Percentiles rank a stretch among this genome's conserved stretches.
These are phyloP conservation scores for Coffea eugenioides DNA, from an alignment of 257 asterid genomes.

Conservation along the genomic window DNA sequence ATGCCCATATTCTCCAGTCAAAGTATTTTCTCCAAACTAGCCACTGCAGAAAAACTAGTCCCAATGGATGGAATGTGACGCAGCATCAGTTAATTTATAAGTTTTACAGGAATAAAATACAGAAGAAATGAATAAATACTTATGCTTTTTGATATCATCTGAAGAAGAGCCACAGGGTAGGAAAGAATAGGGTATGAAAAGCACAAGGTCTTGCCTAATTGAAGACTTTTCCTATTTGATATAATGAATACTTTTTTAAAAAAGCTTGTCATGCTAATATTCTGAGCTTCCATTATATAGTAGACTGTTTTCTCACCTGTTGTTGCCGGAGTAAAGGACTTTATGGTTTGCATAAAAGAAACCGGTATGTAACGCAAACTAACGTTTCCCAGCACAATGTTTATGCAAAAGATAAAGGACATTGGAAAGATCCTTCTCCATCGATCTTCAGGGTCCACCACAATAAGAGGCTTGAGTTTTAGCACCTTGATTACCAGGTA, in stretches of 20 bases:
- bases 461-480: slow-evolving; percentile 42
- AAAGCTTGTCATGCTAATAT: slow-evolving; percentile 10
- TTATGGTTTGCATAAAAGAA: slow-evolving; percentile 55
- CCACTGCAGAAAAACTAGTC: slow-evolving; percentile 50
- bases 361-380: slow-evolving; percentile 51
- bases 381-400: slow-evolving; percentile 50
- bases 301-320: slow-evolving; percentile 33
- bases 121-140: slow-evolving; percentile 1
- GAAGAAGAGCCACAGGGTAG: background rate
- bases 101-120: background rate
- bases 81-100: background rate
- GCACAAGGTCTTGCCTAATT: slow-evolving; percentile 1
- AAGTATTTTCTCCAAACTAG: slow-evolving; percentile 48
- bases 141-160: background rate
- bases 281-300: background rate
- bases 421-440: slow-evolving; percentile 56
- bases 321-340: slow-evolving; percentile 55
- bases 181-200: background rate
- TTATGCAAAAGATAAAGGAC: slow-evolving; percentile 52
- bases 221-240: background rate
- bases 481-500: slow-evolving; percentile 40
- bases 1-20: slow-evolving; percentile 47
- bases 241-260: background rate
- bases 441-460: slow-evolving; percentile 46
- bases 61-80: slow-evolving; percentile 17